Evolutionary conservation across 164 flowering plant species (phyloP), one percentile per base, ranked within the genome.

Genomic region (Vitis riparia): DNA sequence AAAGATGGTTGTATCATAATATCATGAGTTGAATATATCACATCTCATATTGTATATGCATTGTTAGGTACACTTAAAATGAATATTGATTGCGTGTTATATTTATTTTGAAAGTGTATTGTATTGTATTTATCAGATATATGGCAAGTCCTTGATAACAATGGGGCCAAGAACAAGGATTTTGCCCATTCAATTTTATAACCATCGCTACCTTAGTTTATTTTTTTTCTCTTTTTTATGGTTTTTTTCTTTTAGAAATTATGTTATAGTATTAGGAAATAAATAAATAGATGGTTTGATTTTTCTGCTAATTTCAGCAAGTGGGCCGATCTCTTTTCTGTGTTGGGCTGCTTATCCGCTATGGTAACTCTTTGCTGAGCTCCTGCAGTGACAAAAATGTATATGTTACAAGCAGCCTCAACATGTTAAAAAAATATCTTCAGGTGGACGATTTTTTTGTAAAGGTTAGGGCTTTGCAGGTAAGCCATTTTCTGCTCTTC

Each of bases 391-490:
- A 80, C 61, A 77, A 68, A 65, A 81, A 71, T 61, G 56, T 84
- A 52, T 88, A 85, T 72, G 77, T 81, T 47, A 72, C 30, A 13
- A 81, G 77, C 73, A 85, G 89, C 68, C 81, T 95, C 69, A 72
- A 63, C 50, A 70, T 95, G 80, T 87, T 95, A 52, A 91, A 86
- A 67, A 86, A 81, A 47, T 87, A 83, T 80, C 97, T 95, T 14
- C 70, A 12, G 19, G 81, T 78, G 30, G 98, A 90, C 15, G 97
- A 93, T 73, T 90, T 91, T 72, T 76, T 75, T 68, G 72, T 93
- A 51, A 93, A 86, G 73, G 89, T 88, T 62, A 83, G 98, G 73
- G 83, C 99, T 57, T 75, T 95, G 83, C 99, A 95, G 97, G 99
- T 91, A 73, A 64, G 73, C 13, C 4, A 15, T 51, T 53, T 51